Evolutionary conservation across 2,329 filamentous ascomycete genomes (phyloP).

Genomic region (Stemphylium beticola): DNA sequence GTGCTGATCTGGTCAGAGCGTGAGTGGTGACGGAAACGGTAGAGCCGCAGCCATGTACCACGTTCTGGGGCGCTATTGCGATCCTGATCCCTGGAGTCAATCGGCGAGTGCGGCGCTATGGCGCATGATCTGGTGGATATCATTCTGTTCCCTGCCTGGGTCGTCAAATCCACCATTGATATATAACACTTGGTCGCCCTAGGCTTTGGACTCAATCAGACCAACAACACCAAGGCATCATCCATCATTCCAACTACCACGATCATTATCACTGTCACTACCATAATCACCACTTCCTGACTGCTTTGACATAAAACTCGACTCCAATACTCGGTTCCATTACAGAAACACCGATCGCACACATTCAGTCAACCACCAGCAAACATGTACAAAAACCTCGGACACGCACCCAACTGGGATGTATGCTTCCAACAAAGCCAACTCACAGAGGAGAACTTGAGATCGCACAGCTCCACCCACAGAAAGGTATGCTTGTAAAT

Average conservation of each 20-base stretch:
- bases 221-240: conserved; percentile 1
- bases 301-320: neutral
- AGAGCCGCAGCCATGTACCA: conserved; percentile 29
- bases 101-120: conserved; percentile 28
- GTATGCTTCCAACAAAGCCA: conserved; percentile 16
- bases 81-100: conserved; percentile 23
- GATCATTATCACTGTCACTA: neutral
- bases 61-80: conserved; percentile 28
- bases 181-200: conserved; percentile 19
- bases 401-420: conserved; percentile 15
- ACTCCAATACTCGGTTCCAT: neutral
- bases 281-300: neutral
- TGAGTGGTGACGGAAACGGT: conserved; percentile 23
- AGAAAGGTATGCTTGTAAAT: conserved; percentile 26
- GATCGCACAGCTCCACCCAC: conserved; percentile 34
- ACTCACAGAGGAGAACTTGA: conserved; percentile 43
- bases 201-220: conserved; percentile 3
- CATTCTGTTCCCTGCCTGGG: conserved; percentile 18
- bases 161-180: conserved; percentile 4
- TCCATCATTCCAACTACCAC: neutral
- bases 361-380: neutral
- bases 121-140: conserved; percentile 21
- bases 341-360: neutral
- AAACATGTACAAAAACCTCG: conserved; percentile 20
- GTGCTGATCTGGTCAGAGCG: conserved; percentile 23